phyloP scores from a whole-genome alignment of 305 asterid genomes.

The Ajuga reptans region DNA sequence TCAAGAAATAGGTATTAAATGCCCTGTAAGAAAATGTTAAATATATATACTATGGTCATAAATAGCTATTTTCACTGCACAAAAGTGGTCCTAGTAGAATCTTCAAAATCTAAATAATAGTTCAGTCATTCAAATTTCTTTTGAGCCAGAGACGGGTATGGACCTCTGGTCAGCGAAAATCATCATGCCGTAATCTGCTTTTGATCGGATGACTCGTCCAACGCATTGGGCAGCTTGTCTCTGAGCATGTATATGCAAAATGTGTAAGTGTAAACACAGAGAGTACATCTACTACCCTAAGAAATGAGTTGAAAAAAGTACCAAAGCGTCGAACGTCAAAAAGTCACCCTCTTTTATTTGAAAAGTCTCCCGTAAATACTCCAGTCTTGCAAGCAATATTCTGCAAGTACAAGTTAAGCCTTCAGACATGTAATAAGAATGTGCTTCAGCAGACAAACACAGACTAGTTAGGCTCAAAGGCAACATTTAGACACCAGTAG shows the following conservation, averaged over 20 bases:
- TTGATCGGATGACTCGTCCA: constrained; percentile 94
- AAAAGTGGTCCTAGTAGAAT: not conserved
- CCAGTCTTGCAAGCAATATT: constrained; percentile 84
- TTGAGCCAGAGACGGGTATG: constrained; percentile 10
- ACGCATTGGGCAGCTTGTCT: constrained; percentile 99
- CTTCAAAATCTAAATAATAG: not conserved
- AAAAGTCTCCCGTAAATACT: constrained; percentile 84
- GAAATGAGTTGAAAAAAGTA: constrained; percentile 25
- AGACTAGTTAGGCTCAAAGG: not conserved
- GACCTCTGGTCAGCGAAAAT: constrained; percentile 97
- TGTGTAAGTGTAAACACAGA: constrained; percentile 4
- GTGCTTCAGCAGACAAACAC: constrained; percentile 7
- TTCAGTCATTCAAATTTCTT: not conserved
- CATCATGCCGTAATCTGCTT: constrained; percentile 99
- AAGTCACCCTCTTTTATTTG: constrained; percentile 97
- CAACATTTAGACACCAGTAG: not conserved
- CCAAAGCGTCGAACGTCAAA: constrained; percentile 94
- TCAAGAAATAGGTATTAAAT: not conserved
- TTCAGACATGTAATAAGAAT: constrained; percentile 5
- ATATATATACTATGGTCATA: not conserved
- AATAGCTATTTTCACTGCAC: not conserved
- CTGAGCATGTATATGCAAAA: constrained; percentile 31
- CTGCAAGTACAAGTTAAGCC: constrained; percentile 42
- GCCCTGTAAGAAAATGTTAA: not conserved
- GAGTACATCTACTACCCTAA: not conserved